Evolutionary conservation across 1,284 basidiomycete genomes (phyloP).

Genomic region (Puccinia hordei): DNA sequence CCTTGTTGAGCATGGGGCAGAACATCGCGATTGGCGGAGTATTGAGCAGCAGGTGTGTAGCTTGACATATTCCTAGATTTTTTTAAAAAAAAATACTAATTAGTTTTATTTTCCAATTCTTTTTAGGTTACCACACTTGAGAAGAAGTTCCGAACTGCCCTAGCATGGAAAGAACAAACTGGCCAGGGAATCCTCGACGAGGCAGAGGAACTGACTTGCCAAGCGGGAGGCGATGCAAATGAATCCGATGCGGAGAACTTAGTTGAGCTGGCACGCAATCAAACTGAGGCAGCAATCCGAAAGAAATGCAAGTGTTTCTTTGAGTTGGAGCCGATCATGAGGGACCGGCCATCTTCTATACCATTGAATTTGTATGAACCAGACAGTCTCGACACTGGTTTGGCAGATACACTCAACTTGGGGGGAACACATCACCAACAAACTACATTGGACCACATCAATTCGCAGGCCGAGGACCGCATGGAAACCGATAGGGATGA

Average conservation of each 20-base stretch:
- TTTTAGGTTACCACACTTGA: neutral
- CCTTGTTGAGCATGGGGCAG: too few species aligned
- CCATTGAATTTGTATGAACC: neutral
- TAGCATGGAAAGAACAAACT: neutral
- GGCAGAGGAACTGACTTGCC: neutral
- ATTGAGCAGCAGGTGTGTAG: too few species aligned
- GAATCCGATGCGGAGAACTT: too few species aligned
- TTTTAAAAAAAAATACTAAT: too few species aligned
- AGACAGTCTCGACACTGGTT: neutral
- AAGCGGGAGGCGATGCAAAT: neutral
- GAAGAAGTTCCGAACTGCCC: neutral
- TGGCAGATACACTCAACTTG: neutral
- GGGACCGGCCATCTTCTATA: neutral
- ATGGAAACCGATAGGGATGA: too few species aligned
- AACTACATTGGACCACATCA: neutral
- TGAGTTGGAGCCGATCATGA: neutral
- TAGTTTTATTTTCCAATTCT: too few species aligned
- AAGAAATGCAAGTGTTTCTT: conserved; percentile 11
- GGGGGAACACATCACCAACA: too few species aligned
- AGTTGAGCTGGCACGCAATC: neutral
- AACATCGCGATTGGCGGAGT: too few species aligned
- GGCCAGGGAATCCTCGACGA: conserved; percentile 16
- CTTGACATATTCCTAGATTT: too few species aligned
- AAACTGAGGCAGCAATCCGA: neutral
- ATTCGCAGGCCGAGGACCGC: too few species aligned